A percentile compares a stretch with the other conserved stretches of the same genome.
Conservation (phyloP, 1,139 yeast species). For the Insectozyma bohioensis region DNA sequence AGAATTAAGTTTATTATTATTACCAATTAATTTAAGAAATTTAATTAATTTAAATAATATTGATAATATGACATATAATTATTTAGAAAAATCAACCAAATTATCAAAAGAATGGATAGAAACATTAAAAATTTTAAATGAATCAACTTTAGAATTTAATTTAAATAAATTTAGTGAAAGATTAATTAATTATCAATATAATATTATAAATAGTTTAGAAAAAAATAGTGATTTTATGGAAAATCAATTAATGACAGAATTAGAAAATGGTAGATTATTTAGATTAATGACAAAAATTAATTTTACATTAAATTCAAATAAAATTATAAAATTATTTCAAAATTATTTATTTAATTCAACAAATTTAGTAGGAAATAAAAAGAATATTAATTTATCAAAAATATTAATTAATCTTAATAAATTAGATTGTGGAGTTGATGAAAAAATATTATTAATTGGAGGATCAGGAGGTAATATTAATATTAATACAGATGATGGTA, state of each 20-base stretch:
- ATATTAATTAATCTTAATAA: constrained; percentile 80
- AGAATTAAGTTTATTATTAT: constrained; percentile 50
- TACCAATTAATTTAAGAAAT: constrained; percentile 28
- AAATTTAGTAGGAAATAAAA: constrained; percentile 67
- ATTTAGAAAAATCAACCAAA: constrained; percentile 18
- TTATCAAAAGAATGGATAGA: constrained; percentile 26
- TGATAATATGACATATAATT: constrained; percentile 6
- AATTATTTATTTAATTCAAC: constrained; percentile 85
- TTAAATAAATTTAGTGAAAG: constrained; percentile 30
- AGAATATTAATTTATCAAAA: constrained; percentile 79
- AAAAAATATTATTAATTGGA: constrained; percentile 65
- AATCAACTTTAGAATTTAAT: constrained; percentile 15
- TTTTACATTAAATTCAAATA: constrained; percentile 61
- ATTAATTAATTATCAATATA: constrained; percentile 42
- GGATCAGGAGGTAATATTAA: constrained; percentile 56
- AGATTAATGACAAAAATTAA: constrained; percentile 80
- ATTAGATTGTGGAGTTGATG: constrained; percentile 90
- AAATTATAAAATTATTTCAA: constrained; percentile 73
- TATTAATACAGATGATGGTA: constrained; percentile 57
- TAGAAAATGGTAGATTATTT: constrained; percentile 87
- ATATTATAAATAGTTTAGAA: constrained; percentile 54
- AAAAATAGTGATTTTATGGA: constrained; percentile 65
- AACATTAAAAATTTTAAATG: constrained; percentile 17
- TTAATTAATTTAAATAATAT: constrained; percentile 7
- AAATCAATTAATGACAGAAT: constrained; percentile 63